A percentile compares a stretch with the other conserved stretches of the same genome.
These are phyloP conservation scores for Chrysopogon serrulatus DNA, from an alignment of 176 grass and related monocot genomes.

Conservation along the genomic window DNA sequence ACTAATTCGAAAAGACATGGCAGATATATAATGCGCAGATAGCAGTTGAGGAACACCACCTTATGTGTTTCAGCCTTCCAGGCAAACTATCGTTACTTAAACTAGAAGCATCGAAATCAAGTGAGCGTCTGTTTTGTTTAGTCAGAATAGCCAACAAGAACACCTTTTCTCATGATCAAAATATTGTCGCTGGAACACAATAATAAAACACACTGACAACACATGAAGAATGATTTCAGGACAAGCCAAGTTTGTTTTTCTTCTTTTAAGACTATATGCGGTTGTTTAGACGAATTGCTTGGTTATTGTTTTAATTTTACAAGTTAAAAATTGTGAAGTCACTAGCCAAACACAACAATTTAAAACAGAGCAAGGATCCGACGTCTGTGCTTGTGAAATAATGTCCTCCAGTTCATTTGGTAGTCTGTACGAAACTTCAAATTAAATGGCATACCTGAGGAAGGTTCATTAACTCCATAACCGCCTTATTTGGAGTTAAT, in stretches of 20 bases:
- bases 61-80: neutral
- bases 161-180: neutral
- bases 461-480: slow-evolving; percentile 96
- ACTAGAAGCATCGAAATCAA: neutral
- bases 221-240: neutral
- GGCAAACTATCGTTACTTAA: neutral
- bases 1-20: neutral
- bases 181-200: neutral
- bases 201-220: neutral
- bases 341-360: neutral
- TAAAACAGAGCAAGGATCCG: neutral
- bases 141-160: neutral
- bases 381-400: neutral
- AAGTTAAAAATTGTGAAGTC: neutral
- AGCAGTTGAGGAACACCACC: neutral
- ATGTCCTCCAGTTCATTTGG: neutral
- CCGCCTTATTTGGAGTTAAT: slow-evolving; percentile 79
- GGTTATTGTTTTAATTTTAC: neutral
- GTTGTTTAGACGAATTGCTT: neutral
- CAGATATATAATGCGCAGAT: neutral
- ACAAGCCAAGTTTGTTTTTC: neutral
- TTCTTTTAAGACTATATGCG: neutral
- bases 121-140: neutral
- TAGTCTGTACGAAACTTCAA: slow-evolving; percentile 13
- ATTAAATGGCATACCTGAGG: slow-evolving; percentile 55